Conservation (phyloP, 768 basidiomycete genomes). For the Tricholoma hemisulphureum region DNA sequence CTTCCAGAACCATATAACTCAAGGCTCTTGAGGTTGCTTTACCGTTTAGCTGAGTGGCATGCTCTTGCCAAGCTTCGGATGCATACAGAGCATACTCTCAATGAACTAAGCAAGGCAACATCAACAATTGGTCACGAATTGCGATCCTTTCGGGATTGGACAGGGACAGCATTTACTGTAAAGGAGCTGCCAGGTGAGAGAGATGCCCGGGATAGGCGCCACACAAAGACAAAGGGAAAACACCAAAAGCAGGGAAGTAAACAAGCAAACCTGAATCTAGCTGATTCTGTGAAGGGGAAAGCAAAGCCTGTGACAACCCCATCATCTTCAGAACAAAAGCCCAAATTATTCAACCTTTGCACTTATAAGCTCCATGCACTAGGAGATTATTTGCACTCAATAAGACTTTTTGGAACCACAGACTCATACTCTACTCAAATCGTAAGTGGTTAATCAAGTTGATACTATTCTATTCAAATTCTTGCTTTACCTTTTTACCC, state of each 20-base stretch:
- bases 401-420: background rate
- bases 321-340: no score
- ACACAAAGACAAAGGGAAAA: background rate
- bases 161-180: background rate
- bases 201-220: background rate
- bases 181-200: background rate
- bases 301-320: background rate
- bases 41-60: constrained; percentile 27
- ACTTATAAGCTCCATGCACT: background rate
- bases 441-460: background rate
- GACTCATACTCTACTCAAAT: constrained; percentile 1
- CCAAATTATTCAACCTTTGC: background rate
- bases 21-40: constrained; percentile 20
- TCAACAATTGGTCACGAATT: constrained; percentile 18
- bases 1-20: constrained; percentile 23
- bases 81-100: constrained; percentile 24
- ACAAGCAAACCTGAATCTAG: background rate
- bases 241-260: background rate
- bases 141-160: constrained; percentile 18
- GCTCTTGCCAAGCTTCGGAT: constrained; percentile 26
- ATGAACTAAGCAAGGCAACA: constrained; percentile 16
- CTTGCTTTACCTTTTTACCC: no score
- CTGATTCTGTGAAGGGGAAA: background rate
- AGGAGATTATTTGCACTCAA: background rate
- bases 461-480: no score